A percentile compares a stretch with the other conserved stretches of the same genome.
phyloP scores from a whole-genome alignment of 441 rosid genomes.

The Geranium incanum region DNA sequence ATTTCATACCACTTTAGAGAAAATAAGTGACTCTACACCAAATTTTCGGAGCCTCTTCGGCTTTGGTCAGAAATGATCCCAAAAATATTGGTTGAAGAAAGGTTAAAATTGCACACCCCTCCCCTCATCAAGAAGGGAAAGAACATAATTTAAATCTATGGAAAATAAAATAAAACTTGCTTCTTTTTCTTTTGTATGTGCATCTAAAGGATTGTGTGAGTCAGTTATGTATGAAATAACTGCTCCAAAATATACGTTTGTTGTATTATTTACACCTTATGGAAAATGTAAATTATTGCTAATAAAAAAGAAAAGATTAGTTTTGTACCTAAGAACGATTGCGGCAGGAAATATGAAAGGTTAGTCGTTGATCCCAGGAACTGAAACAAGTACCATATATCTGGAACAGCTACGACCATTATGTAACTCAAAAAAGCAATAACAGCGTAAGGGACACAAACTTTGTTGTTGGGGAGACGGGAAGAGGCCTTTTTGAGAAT shows the following conservation, averaged over 20 bases:
- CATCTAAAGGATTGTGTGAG: too few species aligned
- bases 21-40: too few species aligned
- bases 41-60: too few species aligned
- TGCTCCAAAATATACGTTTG: too few species aligned
- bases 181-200: too few species aligned
- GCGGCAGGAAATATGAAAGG: slow-evolving; percentile 17
- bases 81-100: neutral
- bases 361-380: slow-evolving; percentile 13
- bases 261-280: neutral
- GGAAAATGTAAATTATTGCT: neutral
- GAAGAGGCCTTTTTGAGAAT: slow-evolving; percentile 12
- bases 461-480: slow-evolving; percentile 6
- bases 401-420: slow-evolving; percentile 11
- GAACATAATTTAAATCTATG: neutral
- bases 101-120: neutral
- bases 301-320: too few species aligned
- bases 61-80: too few species aligned
- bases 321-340: slow-evolving; percentile 8
- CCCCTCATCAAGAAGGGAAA: neutral
- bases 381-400: slow-evolving; percentile 20
- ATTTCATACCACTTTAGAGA: neutral
- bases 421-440: neutral
- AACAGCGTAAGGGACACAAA: slow-evolving; percentile 9
- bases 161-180: neutral
- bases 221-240: too few species aligned